These are phyloP conservation scores for Sinapis alba DNA, from an alignment of 441 rosid species.

Conservation along the genomic window DNA sequence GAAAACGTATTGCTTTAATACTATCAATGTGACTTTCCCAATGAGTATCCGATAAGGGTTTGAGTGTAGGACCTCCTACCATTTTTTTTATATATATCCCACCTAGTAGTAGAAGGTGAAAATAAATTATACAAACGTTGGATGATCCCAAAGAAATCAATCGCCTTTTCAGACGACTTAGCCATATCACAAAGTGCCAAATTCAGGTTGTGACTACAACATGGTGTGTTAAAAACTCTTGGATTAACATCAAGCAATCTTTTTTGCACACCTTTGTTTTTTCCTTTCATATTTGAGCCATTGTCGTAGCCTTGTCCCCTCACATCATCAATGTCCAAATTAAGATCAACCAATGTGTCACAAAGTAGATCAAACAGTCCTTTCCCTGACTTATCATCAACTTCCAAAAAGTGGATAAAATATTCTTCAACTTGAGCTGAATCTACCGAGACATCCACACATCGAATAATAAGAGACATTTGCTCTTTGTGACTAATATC, in stretches of 20 bases:
- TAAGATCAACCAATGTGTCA: not conserved
- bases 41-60: not conserved
- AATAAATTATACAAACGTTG: not conserved
- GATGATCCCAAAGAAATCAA: not conserved
- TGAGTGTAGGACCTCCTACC: not conserved
- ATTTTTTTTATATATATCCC: not conserved
- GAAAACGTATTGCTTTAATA: not conserved
- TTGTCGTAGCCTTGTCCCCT: not conserved
- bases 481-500: not conserved
- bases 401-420: not conserved
- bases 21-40: not conserved
- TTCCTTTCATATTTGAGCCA: not conserved
- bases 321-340: not conserved
- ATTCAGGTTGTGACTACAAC: not conserved
- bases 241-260: not conserved
- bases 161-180: not conserved
- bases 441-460: not conserved
- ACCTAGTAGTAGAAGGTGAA: not conserved
- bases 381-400: not conserved
- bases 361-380: not conserved
- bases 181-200: not conserved
- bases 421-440: not conserved
- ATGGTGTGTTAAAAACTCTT: not conserved
- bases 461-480: not conserved
- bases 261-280: not conserved